Conservation (phyloP, 805 yeast genomes). For the Myxozyma geophila region DNA sequence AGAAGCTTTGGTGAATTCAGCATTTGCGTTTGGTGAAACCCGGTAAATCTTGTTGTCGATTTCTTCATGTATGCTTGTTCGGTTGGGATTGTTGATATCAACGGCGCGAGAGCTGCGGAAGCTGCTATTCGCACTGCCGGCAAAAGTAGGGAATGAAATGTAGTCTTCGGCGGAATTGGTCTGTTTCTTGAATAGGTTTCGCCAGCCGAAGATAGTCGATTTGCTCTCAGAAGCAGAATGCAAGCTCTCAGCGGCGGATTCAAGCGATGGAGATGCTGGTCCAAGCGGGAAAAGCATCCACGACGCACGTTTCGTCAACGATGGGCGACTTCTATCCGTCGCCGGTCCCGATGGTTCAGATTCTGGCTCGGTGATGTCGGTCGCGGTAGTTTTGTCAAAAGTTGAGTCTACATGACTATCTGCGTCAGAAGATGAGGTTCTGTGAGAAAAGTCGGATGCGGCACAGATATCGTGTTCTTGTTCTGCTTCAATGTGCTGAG, state of each 20-base stretch:
- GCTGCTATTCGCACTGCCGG: background rate
- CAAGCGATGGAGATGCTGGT: constrained; percentile 4
- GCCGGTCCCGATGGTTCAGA: background rate
- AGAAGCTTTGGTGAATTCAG: background rate
- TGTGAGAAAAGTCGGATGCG: too few species aligned
- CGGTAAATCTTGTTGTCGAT: background rate
- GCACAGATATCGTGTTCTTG: too few species aligned
- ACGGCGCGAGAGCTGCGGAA: background rate
- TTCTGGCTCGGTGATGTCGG: background rate
- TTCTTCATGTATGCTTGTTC: background rate
- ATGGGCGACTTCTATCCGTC: background rate
- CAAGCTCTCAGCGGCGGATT: constrained; percentile 5
- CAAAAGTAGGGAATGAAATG: constrained; percentile 28
- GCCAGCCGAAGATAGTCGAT: constrained; percentile 1
- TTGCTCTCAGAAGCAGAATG: background rate
- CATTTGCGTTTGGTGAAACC: background rate
- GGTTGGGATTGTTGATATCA: background rate
- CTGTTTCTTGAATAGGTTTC: constrained; percentile 8
- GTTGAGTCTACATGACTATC: too few species aligned
- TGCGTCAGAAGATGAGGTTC: too few species aligned
- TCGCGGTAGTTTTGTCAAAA: too few species aligned
- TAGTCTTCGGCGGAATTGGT: constrained; percentile 19
- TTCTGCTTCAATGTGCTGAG: too few species aligned
- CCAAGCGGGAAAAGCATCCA: constrained; percentile 12
- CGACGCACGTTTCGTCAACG: constrained; percentile 22